A percentile compares a stretch with the other conserved stretches of the same genome.
phyloP scores from a whole-genome alignment of 805 yeast species.

The Suhomyces pyralidae region DNA sequence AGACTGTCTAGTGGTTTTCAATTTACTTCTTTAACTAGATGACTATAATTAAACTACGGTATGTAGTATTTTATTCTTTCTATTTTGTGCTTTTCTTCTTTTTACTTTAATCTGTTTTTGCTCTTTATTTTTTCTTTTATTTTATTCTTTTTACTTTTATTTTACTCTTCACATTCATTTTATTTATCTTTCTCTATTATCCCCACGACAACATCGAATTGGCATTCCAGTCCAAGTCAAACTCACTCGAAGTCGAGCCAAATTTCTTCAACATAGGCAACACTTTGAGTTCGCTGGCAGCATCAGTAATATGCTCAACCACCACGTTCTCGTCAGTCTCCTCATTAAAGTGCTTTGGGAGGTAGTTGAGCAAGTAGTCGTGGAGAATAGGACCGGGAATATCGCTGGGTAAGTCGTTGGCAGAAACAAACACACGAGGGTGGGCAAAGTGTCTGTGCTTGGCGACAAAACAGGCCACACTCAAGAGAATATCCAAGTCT shows the following conservation, averaged over 20 bases:
- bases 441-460: slow-evolving; percentile 13
- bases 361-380: slow-evolving; percentile 34
- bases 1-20: too few relatives aligned
- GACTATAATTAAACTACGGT: too few relatives aligned
- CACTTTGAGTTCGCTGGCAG: slow-evolving; percentile 12
- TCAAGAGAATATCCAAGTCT: slow-evolving; percentile 34
- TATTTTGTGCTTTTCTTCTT: too few relatives aligned
- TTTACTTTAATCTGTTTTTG: too few relatives aligned
- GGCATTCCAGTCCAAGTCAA: slow-evolving; percentile 38
- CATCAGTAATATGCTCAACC: slow-evolving; percentile 24
- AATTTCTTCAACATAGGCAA: slow-evolving; percentile 37
- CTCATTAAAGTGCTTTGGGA: slow-evolving; percentile 19
- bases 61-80: too few relatives aligned
- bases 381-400: slow-evolving; percentile 35
- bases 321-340: slow-evolving; percentile 7
- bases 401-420: slow-evolving; percentile 31
- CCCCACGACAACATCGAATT: slow-evolving; percentile 30
- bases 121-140: too few relatives aligned
- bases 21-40: too few relatives aligned
- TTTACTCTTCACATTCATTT: too few relatives aligned
- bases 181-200: too few relatives aligned
- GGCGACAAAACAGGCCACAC: slow-evolving; percentile 28
- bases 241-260: slow-evolving; percentile 23
- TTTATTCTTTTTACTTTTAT: too few relatives aligned
- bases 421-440: slow-evolving; percentile 20